phyloP scores from a whole-genome alignment of 768 basidiomycete genomes.

The Podaxis pistillaris region DNA sequence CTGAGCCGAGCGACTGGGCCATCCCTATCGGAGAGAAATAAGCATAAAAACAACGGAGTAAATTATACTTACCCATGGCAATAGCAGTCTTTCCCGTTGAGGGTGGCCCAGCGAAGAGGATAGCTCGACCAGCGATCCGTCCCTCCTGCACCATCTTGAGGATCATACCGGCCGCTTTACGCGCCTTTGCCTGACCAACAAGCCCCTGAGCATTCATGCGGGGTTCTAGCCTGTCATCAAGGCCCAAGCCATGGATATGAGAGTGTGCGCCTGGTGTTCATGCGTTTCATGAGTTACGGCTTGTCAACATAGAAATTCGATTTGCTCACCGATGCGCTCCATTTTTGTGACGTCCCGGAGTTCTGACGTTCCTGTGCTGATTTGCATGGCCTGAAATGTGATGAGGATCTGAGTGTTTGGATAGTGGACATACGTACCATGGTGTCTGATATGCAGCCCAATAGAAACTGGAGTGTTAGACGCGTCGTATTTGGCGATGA shows the following conservation, averaged over 20 bases:
- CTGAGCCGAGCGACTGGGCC: conserved; percentile 91
- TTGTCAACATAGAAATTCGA: neutral
- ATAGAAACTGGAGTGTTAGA: neutral
- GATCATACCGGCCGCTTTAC: conserved; percentile 97
- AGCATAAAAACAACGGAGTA: conserved; percentile 7
- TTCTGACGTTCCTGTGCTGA: conserved; percentile 75
- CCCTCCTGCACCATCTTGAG: conserved; percentile 98
- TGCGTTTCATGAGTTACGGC: neutral
- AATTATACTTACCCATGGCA: conserved; percentile 70
- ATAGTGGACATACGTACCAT: conserved; percentile 11
- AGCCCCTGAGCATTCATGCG: conserved; percentile 89
- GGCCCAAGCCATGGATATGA: conserved; percentile 92
- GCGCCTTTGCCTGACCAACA: conserved; percentile 95
- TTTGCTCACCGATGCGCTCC: conserved; percentile 77
- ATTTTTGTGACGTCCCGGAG: conserved; percentile 87
- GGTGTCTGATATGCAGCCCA: conserved; percentile 1
- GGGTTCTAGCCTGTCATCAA: conserved; percentile 90
- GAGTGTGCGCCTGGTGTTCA: conserved; percentile 73
- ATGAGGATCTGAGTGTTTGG: neutral
- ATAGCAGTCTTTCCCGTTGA: conserved; percentile 98
- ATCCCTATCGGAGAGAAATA: conserved; percentile 57
- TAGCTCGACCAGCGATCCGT: conserved; percentile 91
- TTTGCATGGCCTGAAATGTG: conserved; percentile 59
- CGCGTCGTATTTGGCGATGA: conserved; percentile 16
- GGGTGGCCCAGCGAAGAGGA: conserved; percentile 96